Evolutionary conservation across 176 grass and related monocot genomes (phyloP), one percentile per base, ranked within the genome.

Genomic region (Bolboschoenus planiculmis): DNA sequence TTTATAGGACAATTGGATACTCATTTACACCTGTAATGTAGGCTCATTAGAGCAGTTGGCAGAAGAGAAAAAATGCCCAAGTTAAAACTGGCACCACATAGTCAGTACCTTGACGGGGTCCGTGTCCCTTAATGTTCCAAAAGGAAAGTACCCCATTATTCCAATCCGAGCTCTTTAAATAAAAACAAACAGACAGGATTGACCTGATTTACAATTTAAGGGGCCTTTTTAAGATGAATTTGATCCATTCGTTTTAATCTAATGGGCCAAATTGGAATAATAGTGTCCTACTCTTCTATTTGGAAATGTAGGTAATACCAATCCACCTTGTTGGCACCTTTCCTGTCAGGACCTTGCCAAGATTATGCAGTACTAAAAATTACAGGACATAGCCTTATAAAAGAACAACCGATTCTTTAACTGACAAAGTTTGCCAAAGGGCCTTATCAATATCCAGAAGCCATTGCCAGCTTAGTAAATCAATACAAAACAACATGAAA

Each of bases 401-500:
- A 18, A 27, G 26, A 53, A 26, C n/a, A n/a, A 76, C 44, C 11
- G 4, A 76, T 30, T 76, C 35, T 76, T 51, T 33, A 76, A 51
- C 26, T 24, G 10, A 62, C 27, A 31, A 40, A 40, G 15, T 40
- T 35, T 23, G 18, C 4, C 13, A 40, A 70, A 70, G 20, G 18
- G 65, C 36, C 35, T 21, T 23, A 70, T 23, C 8, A 70, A 10
- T 16, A 42, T 23, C 7, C 7, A 31, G 63, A 67, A 67, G 15
- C 30, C 14, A 67, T 20, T 20, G 33, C 16, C 63, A 37, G 31
- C 62, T 20, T 36, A 26, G 23, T 30, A 3, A 24, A 67, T 67
- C n/a, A n/a, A 70, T 35, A 70, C 34, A 70, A 74, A 84, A 23
- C 43, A 73, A 66, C 35, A 31, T 72, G 57, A 50, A 83, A 35